A percentile compares a stretch with the other conserved stretches of the same genome.
phyloP scores from a whole-genome alignment of 139 green algal species.

The Chlorella sp. region DNA sequence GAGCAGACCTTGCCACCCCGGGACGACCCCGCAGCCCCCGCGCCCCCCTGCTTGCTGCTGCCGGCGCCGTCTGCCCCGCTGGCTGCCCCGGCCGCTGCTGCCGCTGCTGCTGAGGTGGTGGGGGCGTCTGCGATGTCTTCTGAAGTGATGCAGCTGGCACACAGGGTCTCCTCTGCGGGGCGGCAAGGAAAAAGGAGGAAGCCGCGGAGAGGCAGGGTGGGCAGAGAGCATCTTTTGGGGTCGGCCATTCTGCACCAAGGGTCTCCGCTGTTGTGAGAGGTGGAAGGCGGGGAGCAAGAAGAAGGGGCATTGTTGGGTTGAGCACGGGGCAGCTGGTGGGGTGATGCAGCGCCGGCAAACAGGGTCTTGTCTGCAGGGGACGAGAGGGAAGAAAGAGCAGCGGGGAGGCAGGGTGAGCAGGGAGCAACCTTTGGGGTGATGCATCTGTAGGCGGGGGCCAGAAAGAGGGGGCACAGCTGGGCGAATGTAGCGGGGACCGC shows the following conservation, averaged over 20 bases:
- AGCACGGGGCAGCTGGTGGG: not conserved
- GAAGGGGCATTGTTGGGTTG: no score
- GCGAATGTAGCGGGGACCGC: no score
- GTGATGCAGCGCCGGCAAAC: not conserved
- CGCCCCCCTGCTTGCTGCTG: not conserved
- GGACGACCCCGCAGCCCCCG: not conserved
- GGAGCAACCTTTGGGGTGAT: no score
- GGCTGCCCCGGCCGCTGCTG: not conserved
- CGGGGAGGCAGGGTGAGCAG: not conserved
- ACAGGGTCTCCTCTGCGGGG: conserved; percentile 3
- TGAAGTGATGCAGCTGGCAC: not conserved
- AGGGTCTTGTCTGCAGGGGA: not conserved
- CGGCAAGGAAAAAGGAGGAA: not conserved
- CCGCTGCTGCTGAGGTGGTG: not conserved
- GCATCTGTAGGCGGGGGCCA: no score
- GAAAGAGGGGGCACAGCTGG: no score
- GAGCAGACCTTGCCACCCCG: not conserved
- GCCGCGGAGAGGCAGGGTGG: not conserved
- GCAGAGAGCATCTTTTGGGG: no score
- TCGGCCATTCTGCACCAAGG: no score
- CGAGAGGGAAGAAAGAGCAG: not conserved
- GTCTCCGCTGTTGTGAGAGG: no score
- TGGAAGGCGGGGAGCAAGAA: not conserved
- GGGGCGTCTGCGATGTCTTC: not conserved
- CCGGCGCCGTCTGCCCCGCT: not conserved